Base-by-base conservation (phyloP, 306 rosid species). In the Canavalia ensiformis region DNA sequence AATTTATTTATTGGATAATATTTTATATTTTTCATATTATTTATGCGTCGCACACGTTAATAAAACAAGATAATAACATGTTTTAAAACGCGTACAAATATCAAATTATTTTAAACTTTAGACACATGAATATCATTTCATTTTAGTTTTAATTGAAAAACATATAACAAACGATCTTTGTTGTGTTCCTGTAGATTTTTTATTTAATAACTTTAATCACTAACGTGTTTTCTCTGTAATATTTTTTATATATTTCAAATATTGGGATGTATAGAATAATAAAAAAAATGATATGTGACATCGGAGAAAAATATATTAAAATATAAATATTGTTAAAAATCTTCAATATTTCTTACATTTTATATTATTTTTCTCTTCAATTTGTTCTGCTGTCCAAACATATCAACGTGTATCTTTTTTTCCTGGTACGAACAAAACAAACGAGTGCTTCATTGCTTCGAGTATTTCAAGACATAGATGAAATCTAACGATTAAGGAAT, bases 401-500 rank as follows among this genome's bases (percentile, higher is more conserved):
- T n/a, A 18, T 18, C 25, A 44, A 44, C 52, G 52, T 47, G 52
- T 47, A 5, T 7, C 7, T 63, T 6, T 13, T n/a, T 3, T 8
- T 0, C 3, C 51, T 4, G 25, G 42, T 8, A 29, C 5, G 37
- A 69, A 69, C 29, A 31, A 49, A 69, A 69, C 11, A 66, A 41
- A 18, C 4, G 35, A 50, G 46, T 4, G 47, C 49, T 31, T 51
- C 29, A 50, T 31, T 4, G 47, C 49, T 31, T 51, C 29, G 3
- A 35, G 45, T 45, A 7, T 33, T 71, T 71, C 4, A 50, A 46
- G 5, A 75, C 60, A n/a, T 62, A 12, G 2, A 44, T 30, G 4
- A 58, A 11, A 60, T 13, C 81, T 63, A 76, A 76, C 1, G 8
- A 62, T 33, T 47, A 76, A 62, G 79, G 37, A 76, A 49, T 25